Conservation (phyloP, 2,329 filamentous ascomycete genomes). For the Calonectria pseudoturangicola region DNA sequence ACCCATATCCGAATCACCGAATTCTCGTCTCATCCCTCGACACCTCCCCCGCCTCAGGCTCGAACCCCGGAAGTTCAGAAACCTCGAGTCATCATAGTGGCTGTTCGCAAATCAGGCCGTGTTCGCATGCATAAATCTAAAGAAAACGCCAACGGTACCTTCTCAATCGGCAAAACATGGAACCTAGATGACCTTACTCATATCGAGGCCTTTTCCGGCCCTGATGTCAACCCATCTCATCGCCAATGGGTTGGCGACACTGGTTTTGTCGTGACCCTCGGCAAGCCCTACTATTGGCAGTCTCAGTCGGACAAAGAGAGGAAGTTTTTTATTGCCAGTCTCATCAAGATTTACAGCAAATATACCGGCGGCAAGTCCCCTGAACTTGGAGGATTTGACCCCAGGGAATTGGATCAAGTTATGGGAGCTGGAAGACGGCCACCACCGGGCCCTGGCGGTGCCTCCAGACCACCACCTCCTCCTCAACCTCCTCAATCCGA, state of each 20-base stretch:
- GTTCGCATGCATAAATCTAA: constrained; percentile 98
- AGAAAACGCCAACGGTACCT: constrained; percentile 94
- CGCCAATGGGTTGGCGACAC: constrained; percentile 87
- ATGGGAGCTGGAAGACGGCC: constrained; percentile 73
- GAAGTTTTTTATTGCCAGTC: constrained; percentile 97
- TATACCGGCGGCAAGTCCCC: constrained; percentile 93
- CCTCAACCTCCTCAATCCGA: constrained; percentile 51
- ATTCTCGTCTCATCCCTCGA: constrained; percentile 87
- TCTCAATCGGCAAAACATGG: constrained; percentile 99
- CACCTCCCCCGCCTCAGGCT: constrained; percentile 88
- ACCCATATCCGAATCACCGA: constrained; percentile 96
- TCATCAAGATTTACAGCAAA: constrained; percentile 97
- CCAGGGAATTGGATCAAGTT: constrained; percentile 84
- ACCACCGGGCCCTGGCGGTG: constrained; percentile 49
- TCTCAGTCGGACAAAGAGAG: constrained; percentile 96
- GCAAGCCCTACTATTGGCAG: constrained; percentile 98
- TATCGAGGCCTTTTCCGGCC: constrained; percentile 87
- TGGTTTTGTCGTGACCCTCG: constrained; percentile 91
- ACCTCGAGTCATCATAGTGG: constrained; percentile 91
- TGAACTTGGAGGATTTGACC: constrained; percentile 87
- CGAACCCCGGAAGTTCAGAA: constrained; percentile 85
- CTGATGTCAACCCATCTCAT: constrained; percentile 73
- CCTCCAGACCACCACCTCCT: constrained; percentile 50
- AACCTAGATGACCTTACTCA: constrained; percentile 90
- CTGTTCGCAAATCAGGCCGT: constrained; percentile 92